A percentile compares a stretch with the other conserved stretches of the same genome.
Evolutionary conservation across 2,329 filamentous ascomycete species (phyloP).

Genomic region (Nigrograna mackinnonii): DNA sequence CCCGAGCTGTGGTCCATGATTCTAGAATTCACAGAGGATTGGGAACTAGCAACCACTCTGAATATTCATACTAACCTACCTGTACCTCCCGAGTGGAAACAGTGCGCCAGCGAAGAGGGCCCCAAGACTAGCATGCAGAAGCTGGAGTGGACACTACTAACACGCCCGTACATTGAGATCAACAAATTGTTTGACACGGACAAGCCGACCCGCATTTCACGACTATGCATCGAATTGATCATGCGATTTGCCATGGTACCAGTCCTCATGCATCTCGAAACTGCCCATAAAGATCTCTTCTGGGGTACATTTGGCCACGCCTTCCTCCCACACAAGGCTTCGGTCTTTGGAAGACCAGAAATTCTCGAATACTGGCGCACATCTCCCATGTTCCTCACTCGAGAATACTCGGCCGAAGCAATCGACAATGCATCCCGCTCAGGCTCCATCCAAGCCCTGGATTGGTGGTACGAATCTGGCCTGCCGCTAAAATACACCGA

Average conservation of each 20-base stretch:
- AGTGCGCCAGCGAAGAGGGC: constrained; percentile 65
- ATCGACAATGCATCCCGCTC: constrained; percentile 86
- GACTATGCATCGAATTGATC: constrained; percentile 82
- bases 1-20: constrained; percentile 90
- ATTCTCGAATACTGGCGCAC: constrained; percentile 92
- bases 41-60: constrained; percentile 84
- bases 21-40: constrained; percentile 81
- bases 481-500: constrained; percentile 85
- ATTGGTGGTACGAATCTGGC: constrained; percentile 88
- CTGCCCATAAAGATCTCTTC: constrained; percentile 73
- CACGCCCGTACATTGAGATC: constrained; percentile 69
- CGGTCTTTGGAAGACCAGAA: constrained; percentile 81
- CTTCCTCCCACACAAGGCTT: constrained; percentile 85
- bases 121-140: constrained; percentile 74
- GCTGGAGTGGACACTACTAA: constrained; percentile 83
- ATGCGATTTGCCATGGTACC: constrained; percentile 87
- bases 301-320: constrained; percentile 82
- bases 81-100: constrained; percentile 73
- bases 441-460: constrained; percentile 81
- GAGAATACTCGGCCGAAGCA: constrained; percentile 83
- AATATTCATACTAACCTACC: constrained; percentile 79
- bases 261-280: constrained; percentile 73
- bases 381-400: constrained; percentile 78
- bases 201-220: constrained; percentile 75
- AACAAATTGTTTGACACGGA: constrained; percentile 73